Conservation (phyloP, 169 alveolate species). For the Plasmodium sp. region DNA sequence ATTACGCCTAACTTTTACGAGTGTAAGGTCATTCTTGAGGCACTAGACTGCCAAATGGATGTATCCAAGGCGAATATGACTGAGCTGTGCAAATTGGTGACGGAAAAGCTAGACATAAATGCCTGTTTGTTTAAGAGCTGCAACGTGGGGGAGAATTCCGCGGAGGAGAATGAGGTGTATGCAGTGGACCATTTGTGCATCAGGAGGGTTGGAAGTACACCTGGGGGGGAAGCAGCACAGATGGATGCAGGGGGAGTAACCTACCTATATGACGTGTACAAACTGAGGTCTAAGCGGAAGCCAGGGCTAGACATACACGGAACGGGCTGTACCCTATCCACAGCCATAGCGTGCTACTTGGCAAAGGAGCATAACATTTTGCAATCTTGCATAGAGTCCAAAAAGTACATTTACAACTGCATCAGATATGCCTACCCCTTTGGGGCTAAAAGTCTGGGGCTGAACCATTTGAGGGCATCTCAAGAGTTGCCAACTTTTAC, state of each 20-base stretch:
- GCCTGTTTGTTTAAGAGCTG: slow-evolving; percentile 54
- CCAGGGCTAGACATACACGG: slow-evolving; percentile 31
- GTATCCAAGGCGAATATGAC: background rate
- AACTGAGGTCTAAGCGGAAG: slow-evolving; percentile 13
- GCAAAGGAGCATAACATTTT: slow-evolving; percentile 9
- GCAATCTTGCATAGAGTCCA: slow-evolving; percentile 30
- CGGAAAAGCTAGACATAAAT: slow-evolving; percentile 5
- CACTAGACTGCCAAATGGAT: slow-evolving; percentile 4
- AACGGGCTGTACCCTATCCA: slow-evolving; percentile 55
- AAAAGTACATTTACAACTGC: slow-evolving; percentile 40
- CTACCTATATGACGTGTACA: slow-evolving; percentile 26
- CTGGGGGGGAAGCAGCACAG: background rate
- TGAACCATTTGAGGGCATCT: slow-evolving; percentile 45
- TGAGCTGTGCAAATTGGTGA: slow-evolving; percentile 12
- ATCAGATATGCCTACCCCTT: slow-evolving; percentile 29
- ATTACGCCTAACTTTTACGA: slow-evolving; percentile 51
- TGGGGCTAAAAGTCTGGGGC: slow-evolving; percentile 38
- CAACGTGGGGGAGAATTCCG: background rate
- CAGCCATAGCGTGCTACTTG: slow-evolving; percentile 50
- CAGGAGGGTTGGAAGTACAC: background rate
- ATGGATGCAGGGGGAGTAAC: background rate
- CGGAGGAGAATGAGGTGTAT: slow-evolving; percentile 17
- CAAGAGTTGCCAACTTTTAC: slow-evolving; percentile 12
- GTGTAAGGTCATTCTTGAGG: slow-evolving; percentile 32
- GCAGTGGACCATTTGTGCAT: slow-evolving; percentile 59